These are phyloP conservation scores for Mucor lusitanicus DNA, from an alignment of 371 early-diverging fungal species.

Conservation along the genomic window DNA sequence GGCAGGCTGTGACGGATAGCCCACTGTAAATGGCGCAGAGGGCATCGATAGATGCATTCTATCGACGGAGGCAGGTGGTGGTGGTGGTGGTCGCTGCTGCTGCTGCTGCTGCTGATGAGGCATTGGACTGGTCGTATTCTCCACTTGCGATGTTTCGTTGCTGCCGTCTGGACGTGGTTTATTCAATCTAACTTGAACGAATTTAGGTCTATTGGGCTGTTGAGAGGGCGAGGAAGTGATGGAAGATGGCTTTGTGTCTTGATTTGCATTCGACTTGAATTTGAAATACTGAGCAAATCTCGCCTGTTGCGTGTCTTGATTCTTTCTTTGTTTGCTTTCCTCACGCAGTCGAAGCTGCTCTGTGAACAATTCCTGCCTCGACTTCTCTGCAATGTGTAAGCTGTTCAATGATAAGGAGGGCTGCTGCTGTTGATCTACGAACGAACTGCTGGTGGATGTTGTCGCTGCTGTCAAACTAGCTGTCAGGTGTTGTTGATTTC, in stretches of 20 bases:
- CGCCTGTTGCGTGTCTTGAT: background rate
- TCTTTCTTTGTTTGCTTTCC: background rate
- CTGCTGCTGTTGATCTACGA: background rate
- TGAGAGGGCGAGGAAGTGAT: background rate
- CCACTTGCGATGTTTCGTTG: background rate
- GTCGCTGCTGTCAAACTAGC: background rate
- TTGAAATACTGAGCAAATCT: background rate
- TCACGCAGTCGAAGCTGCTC: constrained; percentile 12
- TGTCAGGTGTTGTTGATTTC: background rate
- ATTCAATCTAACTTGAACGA: background rate
- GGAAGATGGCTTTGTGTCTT: background rate
- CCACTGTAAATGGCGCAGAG: background rate
- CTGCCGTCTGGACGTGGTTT: background rate
- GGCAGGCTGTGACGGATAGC: background rate
- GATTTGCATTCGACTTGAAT: background rate
- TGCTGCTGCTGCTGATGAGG: background rate
- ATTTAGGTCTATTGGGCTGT: background rate
- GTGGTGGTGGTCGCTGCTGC: background rate
- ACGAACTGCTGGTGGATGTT: background rate
- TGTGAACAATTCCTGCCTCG: background rate
- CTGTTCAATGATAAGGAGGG: constrained; percentile 6
- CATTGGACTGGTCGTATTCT: background rate
- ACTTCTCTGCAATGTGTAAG: constrained; percentile 11
- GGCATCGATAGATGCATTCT: background rate
- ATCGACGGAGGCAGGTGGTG: background rate